Percentiles rank a stretch among this genome's conserved stretches.
Conservation (phyloP, 495 filamentous ascomycete species). For the Aspergillus sclerotioniger region DNA sequence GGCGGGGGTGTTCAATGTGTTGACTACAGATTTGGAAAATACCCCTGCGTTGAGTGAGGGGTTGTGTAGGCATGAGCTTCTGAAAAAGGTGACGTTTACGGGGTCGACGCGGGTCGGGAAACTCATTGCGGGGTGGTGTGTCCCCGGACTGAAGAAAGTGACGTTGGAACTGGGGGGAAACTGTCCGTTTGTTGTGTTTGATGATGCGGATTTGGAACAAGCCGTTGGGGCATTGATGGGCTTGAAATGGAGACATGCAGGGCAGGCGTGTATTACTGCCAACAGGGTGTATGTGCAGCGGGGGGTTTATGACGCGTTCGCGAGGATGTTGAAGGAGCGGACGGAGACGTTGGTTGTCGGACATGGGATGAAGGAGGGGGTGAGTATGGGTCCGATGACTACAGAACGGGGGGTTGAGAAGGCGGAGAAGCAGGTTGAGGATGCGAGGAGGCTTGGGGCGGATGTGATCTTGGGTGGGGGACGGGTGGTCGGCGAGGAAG, state of each 20-base stretch:
- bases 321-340: constrained; percentile 52
- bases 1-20: constrained; percentile 54
- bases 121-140: constrained; percentile 56
- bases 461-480: constrained; percentile 59
- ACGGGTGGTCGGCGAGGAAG: constrained; percentile 41
- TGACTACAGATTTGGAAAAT: constrained; percentile 59
- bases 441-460: constrained; percentile 61
- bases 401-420: constrained; percentile 64
- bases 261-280: constrained; percentile 73
- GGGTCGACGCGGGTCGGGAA: constrained; percentile 66
- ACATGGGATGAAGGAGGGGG: constrained; percentile 55
- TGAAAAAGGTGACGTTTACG: constrained; percentile 75
- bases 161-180: constrained; percentile 75
- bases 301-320: constrained; percentile 53
- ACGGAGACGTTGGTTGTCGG: constrained; percentile 60
- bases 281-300: constrained; percentile 70
- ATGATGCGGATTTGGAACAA: constrained; percentile 66
- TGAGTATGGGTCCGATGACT: constrained; percentile 68
- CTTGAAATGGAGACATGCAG: constrained; percentile 65
- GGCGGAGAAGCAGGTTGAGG: constrained; percentile 57
- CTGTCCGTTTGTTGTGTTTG: constrained; percentile 72
- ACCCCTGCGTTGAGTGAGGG: constrained; percentile 63
- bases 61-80: constrained; percentile 60
- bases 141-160: constrained; percentile 66
- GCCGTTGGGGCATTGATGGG: constrained; percentile 59